Evolutionary conservation across 2,329 filamentous ascomycete genomes (phyloP).

Genomic region (Penicillium sp.): DNA sequence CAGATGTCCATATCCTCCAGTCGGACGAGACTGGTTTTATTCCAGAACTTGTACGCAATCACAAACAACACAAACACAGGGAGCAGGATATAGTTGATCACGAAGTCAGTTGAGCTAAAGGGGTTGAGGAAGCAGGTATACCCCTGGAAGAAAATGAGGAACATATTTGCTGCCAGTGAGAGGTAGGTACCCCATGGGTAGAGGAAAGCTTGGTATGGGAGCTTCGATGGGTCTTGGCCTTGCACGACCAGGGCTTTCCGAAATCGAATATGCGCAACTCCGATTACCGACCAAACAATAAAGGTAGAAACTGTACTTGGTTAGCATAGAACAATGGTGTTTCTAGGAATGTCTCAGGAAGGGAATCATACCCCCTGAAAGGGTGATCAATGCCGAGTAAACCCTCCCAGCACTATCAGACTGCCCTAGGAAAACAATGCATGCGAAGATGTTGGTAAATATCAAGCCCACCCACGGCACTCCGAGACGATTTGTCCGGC

Average conservation of each 20-base stretch:
- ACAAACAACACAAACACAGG: conserved; percentile 44
- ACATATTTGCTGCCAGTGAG: conserved; percentile 41
- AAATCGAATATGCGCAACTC: conserved; percentile 38
- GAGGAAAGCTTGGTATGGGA: conserved; percentile 43
- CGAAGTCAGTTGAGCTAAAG: conserved; percentile 44
- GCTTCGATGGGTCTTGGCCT: conserved; percentile 30
- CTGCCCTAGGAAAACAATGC: conserved; percentile 28
- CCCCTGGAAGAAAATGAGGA: conserved; percentile 46
- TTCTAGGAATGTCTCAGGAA: not conserved
- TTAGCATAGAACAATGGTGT: not conserved
- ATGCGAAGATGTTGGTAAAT: conserved; percentile 61
- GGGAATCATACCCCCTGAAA: conserved; percentile 26
- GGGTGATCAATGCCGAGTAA: conserved; percentile 27
- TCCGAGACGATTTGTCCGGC: conserved; percentile 58
- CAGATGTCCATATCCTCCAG: conserved; percentile 35
- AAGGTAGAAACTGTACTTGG: conserved; percentile 29
- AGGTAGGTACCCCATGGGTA: conserved; percentile 47
- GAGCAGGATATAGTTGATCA: conserved; percentile 49
- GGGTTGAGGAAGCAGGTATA: conserved; percentile 46
- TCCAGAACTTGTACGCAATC: conserved; percentile 41
- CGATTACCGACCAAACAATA: conserved; percentile 36
- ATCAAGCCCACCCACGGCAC: conserved; percentile 53
- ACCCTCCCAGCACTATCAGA: conserved; percentile 26
- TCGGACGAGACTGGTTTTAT: conserved; percentile 32
- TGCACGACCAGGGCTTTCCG: conserved; percentile 32